Conservation (phyloP, 1,139 yeast species). For the Starmera stellimalicola region DNA sequence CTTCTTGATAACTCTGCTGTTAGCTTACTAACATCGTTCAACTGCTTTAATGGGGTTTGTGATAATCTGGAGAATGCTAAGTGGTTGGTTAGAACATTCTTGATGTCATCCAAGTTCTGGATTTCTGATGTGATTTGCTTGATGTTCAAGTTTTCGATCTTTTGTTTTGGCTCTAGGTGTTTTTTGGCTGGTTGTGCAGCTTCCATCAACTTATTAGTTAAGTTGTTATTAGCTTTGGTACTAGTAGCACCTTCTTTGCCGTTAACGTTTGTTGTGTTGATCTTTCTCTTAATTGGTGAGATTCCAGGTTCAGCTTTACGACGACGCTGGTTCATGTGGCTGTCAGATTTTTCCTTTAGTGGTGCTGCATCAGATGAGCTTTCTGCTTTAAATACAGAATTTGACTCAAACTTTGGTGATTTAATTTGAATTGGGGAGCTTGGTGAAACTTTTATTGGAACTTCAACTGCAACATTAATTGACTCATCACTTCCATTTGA, state of each 20-base stretch:
- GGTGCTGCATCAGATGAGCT: too few species aligned
- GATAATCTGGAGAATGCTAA: conserved; percentile 83
- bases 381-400: conserved; percentile 1
- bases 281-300: conserved; percentile 20
- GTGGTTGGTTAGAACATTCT: conserved; percentile 67
- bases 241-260: too few species aligned
- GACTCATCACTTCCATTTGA: not conserved
- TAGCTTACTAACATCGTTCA: conserved; percentile 49
- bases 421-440: not conserved
- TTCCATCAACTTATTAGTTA: not conserved
- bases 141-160: conserved; percentile 14
- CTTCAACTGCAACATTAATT: not conserved
- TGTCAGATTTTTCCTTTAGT: conserved; percentile 10
- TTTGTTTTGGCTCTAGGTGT: conserved; percentile 13
- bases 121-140: conserved; percentile 19
- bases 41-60: conserved; percentile 70
- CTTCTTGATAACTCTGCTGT: conserved; percentile 34
- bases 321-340: conserved; percentile 15
- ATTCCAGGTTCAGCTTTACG: conserved; percentile 21
- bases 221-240: conserved; percentile 7
- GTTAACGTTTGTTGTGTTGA: too few species aligned
- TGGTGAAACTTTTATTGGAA: not conserved
- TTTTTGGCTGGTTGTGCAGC: conserved; percentile 2
- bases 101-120: conserved; percentile 38
- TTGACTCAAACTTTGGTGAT: not conserved